These are phyloP conservation scores for Gossypium ekmanianum DNA, from an alignment of 345 rosid genomes.

Conservation along the genomic window DNA sequence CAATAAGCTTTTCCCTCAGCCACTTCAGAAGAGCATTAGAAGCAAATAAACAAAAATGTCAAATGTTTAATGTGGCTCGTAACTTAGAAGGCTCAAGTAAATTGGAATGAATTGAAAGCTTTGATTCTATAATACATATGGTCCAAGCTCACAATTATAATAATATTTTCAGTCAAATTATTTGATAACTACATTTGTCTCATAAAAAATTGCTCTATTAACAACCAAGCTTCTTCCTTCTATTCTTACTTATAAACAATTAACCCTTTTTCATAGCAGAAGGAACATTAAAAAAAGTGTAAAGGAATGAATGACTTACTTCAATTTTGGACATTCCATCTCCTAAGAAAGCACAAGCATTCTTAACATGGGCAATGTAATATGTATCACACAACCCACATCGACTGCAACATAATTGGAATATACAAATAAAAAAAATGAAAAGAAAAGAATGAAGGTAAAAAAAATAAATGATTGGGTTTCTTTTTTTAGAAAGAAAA, in stretches of 20 bases:
- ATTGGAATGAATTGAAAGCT: background rate
- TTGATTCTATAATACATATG: background rate
- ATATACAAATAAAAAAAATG: background rate
- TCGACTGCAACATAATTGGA: constrained; percentile 36
- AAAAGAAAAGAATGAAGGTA: background rate
- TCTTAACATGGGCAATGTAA: constrained; percentile 89
- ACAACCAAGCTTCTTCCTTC: background rate
- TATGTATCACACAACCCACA: constrained; percentile 94
- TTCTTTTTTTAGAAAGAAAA: background rate
- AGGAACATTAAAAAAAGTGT: background rate
- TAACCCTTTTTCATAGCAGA: background rate
- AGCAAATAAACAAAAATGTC: background rate
- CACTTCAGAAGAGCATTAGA: background rate
- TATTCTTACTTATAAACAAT: background rate
- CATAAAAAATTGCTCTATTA: background rate
- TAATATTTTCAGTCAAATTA: background rate
- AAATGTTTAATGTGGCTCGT: background rate
- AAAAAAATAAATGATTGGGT: background rate
- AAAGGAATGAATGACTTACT: constrained; percentile 34
- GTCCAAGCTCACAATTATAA: background rate
- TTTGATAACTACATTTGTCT: background rate
- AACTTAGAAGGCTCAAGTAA: background rate
- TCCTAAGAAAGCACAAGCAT: constrained; percentile 92
- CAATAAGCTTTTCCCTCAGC: background rate
- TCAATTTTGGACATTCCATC: constrained; percentile 96